A percentile compares a stretch with the other conserved stretches of the same genome.
Conservation (phyloP, 805 yeast species). For the Hanseniaspora valbyensis region DNA sequence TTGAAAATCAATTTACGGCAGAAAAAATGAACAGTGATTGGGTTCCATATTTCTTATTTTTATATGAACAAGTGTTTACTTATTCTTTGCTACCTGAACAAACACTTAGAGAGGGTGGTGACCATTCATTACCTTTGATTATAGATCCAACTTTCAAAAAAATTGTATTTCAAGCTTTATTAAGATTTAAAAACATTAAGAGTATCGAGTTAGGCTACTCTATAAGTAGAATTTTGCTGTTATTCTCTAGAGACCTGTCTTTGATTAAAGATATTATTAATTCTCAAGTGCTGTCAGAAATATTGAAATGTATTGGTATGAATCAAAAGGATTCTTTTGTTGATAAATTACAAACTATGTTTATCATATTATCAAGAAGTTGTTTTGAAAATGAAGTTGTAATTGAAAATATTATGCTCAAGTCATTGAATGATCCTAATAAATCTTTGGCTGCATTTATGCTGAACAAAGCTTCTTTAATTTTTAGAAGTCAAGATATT, state of each 20-base stretch:
- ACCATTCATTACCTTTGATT: constrained; percentile 17
- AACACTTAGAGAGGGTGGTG: constrained; percentile 21
- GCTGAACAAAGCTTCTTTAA: constrained; percentile 40
- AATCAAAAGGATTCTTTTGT: constrained; percentile 31
- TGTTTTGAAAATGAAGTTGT: constrained; percentile 54
- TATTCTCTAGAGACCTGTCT: constrained; percentile 39
- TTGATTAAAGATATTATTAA: constrained; percentile 34
- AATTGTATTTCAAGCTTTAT: constrained; percentile 35
- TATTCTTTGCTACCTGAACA: constrained; percentile 41
- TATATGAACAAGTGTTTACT: constrained; percentile 46
- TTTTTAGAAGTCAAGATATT: constrained; percentile 37
- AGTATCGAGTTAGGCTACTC: constrained; percentile 41
- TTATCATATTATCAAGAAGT: constrained; percentile 49
- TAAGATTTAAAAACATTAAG: constrained; percentile 33
- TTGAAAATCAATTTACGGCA: constrained; percentile 31
- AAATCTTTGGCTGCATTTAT: constrained; percentile 31
- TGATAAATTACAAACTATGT: constrained; percentile 36
- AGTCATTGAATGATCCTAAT: not conserved
- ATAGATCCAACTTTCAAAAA: constrained; percentile 11
- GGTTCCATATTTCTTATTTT: constrained; percentile 47
- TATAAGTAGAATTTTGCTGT: constrained; percentile 43
- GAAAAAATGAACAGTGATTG: constrained; percentile 38
- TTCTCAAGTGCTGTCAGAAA: constrained; percentile 37
- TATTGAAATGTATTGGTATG: constrained; percentile 37
- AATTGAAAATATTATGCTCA: constrained; percentile 37